Evolutionary conservation across 1,284 basidiomycete species (phyloP), one percentile per base, ranked within the genome.

Genomic region (Cryptococcus depauperatus): DNA sequence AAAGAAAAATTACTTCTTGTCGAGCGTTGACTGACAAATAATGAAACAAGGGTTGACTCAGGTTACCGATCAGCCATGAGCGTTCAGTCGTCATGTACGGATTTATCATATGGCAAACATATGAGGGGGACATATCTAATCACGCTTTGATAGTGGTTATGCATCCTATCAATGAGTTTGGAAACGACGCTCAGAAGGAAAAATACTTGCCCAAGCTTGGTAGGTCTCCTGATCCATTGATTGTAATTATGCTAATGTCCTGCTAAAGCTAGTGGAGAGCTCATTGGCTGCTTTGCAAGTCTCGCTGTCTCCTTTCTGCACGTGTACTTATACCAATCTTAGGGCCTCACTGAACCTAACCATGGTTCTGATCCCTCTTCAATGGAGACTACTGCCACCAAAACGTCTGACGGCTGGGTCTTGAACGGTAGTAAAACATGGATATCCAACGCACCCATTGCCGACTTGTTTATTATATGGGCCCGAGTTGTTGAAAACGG

Each of bases 31-130:
- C 9, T 30, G 29, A 30, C 29, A 21, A 16, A 23, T 13, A 22
- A 35, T 11, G 27, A n/a, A 10, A 35, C 19, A 18, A 61, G 59
- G 37, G 82, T 98, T 32, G 93, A 98, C 69, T 95, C 90, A 1
- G 93, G 93, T 3, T 97, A 95, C 66, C 83, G 92, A 28, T 91
- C 86, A 5, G 92, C 84, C n/a, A 84, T 92, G 66, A 92, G 87
- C 23, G 93, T 98, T 1, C 93, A 98, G 68, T 90, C 85, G 0
- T 93, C 89, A 25, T 50, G 62, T 64, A 37, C 32, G 55, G 45
- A 25, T 25, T 11, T 21, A 22, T 10, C 19, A 22, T 34, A 32
- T 39, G 25, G 27, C 21, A 28, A 3, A 33, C n/a, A n/a, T n/a
- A n/a, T n/a, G n/a, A n/a, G n/a, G n/a, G n/a, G n/a, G n/a, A n/a